A percentile compares a stretch with the other conserved stretches of the same genome.
phyloP scores from a whole-genome alignment of 1,284 basidiomycete species.

The Coniferiporia sulphurascens region DNA sequence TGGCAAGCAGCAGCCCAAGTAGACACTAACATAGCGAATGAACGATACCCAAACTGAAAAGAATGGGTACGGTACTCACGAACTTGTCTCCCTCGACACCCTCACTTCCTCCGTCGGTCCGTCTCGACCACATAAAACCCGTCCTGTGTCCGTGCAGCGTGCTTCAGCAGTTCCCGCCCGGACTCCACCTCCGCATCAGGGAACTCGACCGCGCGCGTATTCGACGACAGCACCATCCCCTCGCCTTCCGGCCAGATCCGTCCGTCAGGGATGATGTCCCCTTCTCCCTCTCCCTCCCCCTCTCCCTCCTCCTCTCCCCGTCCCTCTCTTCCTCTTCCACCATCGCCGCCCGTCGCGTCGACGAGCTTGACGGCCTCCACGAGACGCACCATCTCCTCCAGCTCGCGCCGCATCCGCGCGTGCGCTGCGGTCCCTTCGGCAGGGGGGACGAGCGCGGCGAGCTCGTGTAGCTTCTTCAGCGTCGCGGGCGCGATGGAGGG shows the following conservation, averaged over 20 bases:
- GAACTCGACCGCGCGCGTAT: constrained; percentile 16
- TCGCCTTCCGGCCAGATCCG: constrained; percentile 37
- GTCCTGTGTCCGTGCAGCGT: constrained; percentile 43
- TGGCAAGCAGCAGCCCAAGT: too few species aligned
- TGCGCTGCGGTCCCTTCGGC: constrained; percentile 48
- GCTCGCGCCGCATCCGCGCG: constrained; percentile 43
- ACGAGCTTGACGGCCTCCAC: constrained; percentile 75
- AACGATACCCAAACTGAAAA: too few species aligned
- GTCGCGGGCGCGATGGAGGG: constrained; percentile 53
- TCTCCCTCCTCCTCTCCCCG: constrained; percentile 20
- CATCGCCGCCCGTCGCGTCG: constrained; percentile 26
- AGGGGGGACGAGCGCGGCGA: constrained; percentile 67
- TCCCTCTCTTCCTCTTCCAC: constrained; percentile 19
- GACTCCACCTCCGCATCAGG: constrained; percentile 27
- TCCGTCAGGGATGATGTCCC: constrained; percentile 36
- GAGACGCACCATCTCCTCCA: constrained; percentile 65
- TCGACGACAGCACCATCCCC: constrained; percentile 30
- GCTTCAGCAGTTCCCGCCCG: constrained; percentile 42
- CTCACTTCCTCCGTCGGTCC: constrained; percentile 27
- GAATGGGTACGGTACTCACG: too few species aligned
- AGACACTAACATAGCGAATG: too few species aligned
- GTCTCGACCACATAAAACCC: constrained; percentile 44
- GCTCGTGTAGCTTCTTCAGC: constrained; percentile 56
- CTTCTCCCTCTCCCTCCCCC: constrained; percentile 18
- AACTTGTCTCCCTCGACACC: too few species aligned